Base-by-base conservation (phyloP, 352 stramenopile species). In the Phytophthora hibernalis region DNA sequence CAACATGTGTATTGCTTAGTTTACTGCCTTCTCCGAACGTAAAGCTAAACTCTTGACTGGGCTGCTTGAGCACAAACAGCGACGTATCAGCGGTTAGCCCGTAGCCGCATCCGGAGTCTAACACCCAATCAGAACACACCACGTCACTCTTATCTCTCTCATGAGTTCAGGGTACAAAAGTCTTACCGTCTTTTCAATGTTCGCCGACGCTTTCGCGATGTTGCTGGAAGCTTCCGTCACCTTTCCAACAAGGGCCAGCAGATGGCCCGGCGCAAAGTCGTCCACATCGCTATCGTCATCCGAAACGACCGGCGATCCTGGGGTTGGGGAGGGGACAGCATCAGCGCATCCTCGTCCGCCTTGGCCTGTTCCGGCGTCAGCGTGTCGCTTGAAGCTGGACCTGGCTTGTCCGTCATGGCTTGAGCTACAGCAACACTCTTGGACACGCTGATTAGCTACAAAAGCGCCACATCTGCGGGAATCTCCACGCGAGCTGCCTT, bases 11-110 rank as follows among this genome's bases (percentile, higher is more conserved):
- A 52, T 51, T 61, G 40, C 40, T 43, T 15, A 52, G 53, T 52
- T 61, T 61, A 61, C 24, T 61, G n/a, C 53, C 53, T 51, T 57
- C 38, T 45, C 15, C 38, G 9, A 61, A 51, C 10, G 53, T 61
- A 61, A 61, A 61, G 9, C 40, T 61, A 61, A 52, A 52, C 53
- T 61, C 40, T 43, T 30, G 22, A n/a, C 11, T 61, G 3, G 11
- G 53, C 9, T 51, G 21, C 11, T 52, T 61, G 38, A 16, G 22
- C 38, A 52, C 38, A 43, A 52, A 56, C 49, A 47, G n/a, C 24
- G 53, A 61, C 26, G 40, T n/a, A 4, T 61, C 26, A 8, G 22
- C 40, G 16, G 38, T 61, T 35, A n/a, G n/a, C n/a, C n/a, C n/a
- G n/a, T n/a, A n/a, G n/a, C n/a, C n/a, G n/a, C n/a, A n/a, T n/a